These are phyloP conservation scores for Hamamelis virginiana DNA, from an alignment of 164 flowering plant species.

Conservation along the genomic window DNA sequence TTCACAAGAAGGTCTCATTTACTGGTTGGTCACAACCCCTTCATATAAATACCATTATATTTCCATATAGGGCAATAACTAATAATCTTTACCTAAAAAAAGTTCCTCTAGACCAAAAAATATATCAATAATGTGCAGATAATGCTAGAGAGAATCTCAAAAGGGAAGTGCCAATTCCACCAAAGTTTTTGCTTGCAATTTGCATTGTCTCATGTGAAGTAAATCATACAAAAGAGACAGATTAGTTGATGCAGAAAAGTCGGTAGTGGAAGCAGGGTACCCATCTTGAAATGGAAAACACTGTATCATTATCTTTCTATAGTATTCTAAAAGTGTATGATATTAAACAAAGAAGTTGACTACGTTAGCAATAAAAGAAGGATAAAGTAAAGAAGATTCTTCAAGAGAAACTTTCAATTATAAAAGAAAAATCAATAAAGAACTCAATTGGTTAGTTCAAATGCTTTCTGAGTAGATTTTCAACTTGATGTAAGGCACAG, in stretches of 20 bases:
- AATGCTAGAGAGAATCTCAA: no score
- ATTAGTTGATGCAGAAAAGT: not conserved
- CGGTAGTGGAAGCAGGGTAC: slow-evolving; percentile 9
- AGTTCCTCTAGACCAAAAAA: not conserved
- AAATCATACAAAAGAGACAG: not conserved
- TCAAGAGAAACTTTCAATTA: not conserved
- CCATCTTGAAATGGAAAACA: no score
- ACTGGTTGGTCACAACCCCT: not conserved
- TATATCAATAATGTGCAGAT: not conserved
- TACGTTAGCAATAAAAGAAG: not conserved
- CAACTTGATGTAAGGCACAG: not conserved
- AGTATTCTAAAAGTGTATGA: not conserved
- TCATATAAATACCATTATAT: not conserved
- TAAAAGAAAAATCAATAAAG: not conserved
- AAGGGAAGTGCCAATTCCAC: not conserved
- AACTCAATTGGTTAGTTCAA: not conserved
- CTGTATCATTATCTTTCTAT: not conserved
- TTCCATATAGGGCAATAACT: not conserved
- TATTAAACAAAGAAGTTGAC: slow-evolving; percentile 8
- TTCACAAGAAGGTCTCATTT: not conserved
- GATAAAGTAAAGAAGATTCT: slow-evolving; percentile 1
- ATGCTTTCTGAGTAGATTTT: slow-evolving; percentile 14
- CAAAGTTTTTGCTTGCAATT: not conserved
- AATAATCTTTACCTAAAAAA: not conserved
- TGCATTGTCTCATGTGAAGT: no score